Base-by-base conservation (phyloP, 1,284 basidiomycete genomes). In the Ceratorhiza oryzae-sativae region DNA sequence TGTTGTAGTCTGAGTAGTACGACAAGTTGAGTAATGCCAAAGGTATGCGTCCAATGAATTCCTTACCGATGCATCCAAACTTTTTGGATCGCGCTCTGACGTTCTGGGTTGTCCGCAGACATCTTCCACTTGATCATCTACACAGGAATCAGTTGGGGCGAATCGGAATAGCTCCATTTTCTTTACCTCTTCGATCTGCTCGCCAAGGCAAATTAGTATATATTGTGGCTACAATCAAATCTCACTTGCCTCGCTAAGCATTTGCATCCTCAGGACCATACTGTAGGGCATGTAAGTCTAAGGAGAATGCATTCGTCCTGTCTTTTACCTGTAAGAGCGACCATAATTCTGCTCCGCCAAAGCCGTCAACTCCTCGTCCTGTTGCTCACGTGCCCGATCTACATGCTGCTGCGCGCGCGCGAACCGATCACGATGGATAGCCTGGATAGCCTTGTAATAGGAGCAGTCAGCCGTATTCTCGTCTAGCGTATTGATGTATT, bases 1-100 rank as follows among this genome's bases (percentile, higher is more conserved):
- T 96, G 97, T 82, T 95, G 92, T 46, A 99, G 81, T 73, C 94
- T 95, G 76, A 18, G n/a, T 27, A 15, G 30, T 18, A 4, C 18
- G n/a, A 32, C 42, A 39, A 34, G 4, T 1, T n/a, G 34, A 30
- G 30, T 39, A 8, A 39, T 36, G 12, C n/a, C 6, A 20, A 3
- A 13, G 36, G 27, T 18, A 3, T 8, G 6, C 13, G 13, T 42
- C 48, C 2, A 5, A n/a, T n/a, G n/a, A n/a, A n/a, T 27, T 39
- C n/a, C 62, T 51, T 25, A 51, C 62, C 62, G 46, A 27, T 65
- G 62, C 62, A 65, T 65, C 62, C 62, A 65, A 23, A 65, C 62
- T 41, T 65, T 65, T 41, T 65, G 62, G 45, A 65, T 65, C 46
- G 62, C 34, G 20, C 30, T 65, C 34, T 48, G 62, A 15, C 62